phyloP scores from a whole-genome alignment of 1,284 basidiomycete genomes.

The Apiotrichum sp. region DNA sequence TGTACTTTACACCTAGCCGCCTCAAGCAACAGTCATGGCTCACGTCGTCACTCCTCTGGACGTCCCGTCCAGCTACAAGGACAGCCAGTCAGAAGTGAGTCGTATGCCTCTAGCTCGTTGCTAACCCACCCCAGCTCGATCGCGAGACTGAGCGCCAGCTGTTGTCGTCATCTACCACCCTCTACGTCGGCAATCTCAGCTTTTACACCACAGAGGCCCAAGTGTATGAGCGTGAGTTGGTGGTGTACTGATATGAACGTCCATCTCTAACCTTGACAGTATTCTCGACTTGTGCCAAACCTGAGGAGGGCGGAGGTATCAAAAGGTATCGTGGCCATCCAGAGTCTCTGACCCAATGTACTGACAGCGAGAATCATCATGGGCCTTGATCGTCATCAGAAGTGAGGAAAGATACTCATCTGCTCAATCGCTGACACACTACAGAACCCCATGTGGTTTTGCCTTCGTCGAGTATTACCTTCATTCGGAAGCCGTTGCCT shows the following conservation, averaged over 20 bases:
- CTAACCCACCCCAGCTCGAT: constrained; percentile 29
- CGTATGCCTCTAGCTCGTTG: too few relatives aligned
- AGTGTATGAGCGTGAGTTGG: constrained; percentile 72
- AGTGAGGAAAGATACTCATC: constrained; percentile 51
- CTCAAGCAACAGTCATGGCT: constrained; percentile 56
- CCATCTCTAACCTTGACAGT: constrained; percentile 45
- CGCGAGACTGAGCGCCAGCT: constrained; percentile 50
- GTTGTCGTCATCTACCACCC: constrained; percentile 50
- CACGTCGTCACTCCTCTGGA: constrained; percentile 79
- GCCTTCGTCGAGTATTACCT: constrained; percentile 99
- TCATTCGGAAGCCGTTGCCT: constrained; percentile 86
- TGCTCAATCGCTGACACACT: neutral
- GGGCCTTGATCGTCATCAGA: constrained; percentile 93
- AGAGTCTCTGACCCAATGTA: neutral
- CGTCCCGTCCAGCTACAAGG: constrained; percentile 91
- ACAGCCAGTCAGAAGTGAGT: constrained; percentile 66
- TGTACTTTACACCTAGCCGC: too few relatives aligned
- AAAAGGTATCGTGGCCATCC: constrained; percentile 55
- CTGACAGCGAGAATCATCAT: constrained; percentile 72
- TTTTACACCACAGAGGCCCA: constrained; percentile 99
- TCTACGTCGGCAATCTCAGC: constrained; percentile 90
- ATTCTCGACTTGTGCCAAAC: constrained; percentile 83
- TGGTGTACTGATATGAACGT: neutral
- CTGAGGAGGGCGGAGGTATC: constrained; percentile 88
- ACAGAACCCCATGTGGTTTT: constrained; percentile 95